These are phyloP conservation scores for Viola pubescens DNA, from an alignment of 441 rosid genomes.

Conservation along the genomic window DNA sequence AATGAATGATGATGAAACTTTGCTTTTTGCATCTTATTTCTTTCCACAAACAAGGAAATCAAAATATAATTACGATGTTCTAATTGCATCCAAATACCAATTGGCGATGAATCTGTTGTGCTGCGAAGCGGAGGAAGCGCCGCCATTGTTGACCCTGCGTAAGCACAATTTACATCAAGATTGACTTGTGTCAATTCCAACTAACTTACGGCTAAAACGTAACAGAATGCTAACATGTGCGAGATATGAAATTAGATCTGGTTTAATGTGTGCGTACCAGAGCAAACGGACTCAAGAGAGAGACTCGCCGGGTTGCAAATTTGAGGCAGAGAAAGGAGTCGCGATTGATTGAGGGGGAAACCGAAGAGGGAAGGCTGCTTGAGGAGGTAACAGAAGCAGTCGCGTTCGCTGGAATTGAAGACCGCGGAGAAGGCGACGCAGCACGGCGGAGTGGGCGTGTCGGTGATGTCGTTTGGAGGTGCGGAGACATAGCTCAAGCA, in stretches of 20 bases:
- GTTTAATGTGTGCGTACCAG: slow-evolving; percentile 15
- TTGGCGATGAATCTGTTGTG: slow-evolving; percentile 23
- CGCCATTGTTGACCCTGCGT: slow-evolving; percentile 22
- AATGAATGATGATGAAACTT: background rate
- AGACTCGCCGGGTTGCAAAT: slow-evolving; percentile 24
- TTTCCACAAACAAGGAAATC: background rate
- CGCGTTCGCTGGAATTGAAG: slow-evolving; percentile 28
- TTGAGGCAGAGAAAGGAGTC: slow-evolving; percentile 44
- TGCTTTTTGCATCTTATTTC: background rate
- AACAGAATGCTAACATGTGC: background rate
- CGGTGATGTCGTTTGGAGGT: slow-evolving; percentile 48
- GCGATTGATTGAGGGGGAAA: slow-evolving; percentile 60
- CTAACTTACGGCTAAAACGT: background rate
- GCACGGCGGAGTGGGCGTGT: slow-evolving; percentile 36
- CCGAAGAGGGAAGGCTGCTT: slow-evolving; percentile 58
- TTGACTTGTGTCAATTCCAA: background rate
- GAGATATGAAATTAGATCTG: slow-evolving; percentile 4
- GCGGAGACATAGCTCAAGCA: slow-evolving; percentile 60
- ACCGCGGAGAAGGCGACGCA: slow-evolving; percentile 44
- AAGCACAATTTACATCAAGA: background rate
- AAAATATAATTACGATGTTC: too few relatives aligned
- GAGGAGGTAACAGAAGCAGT: slow-evolving; percentile 66
- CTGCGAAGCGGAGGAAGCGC: slow-evolving; percentile 45
- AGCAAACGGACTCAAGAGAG: slow-evolving; percentile 43
- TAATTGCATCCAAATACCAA: background rate